Evolutionary conservation across 805 yeast species (phyloP).

Genomic region (Spathaspora hagerdaliae): DNA sequence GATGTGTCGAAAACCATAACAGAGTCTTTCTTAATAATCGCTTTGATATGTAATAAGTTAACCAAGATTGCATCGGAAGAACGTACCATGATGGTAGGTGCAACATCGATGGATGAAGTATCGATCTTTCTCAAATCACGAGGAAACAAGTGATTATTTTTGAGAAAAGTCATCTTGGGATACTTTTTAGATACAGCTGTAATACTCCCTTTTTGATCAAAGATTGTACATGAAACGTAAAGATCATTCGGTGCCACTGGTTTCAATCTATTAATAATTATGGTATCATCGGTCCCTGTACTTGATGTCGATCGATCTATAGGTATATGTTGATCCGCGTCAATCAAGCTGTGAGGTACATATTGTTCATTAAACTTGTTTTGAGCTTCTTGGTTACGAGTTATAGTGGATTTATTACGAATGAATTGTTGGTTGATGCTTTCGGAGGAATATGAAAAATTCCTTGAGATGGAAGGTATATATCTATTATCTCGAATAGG

Average conservation of each 20-base stretch:
- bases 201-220: conserved; percentile 67
- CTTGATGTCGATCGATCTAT: no score
- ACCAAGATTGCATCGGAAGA: conserved; percentile 69
- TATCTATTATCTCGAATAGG: background rate
- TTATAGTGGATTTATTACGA: no score
- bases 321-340: no score
- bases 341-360: no score
- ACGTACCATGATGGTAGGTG: conserved; percentile 84
- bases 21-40: conserved; percentile 73
- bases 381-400: no score
- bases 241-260: conserved; percentile 47
- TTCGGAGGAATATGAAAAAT: no score
- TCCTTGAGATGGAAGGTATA: no score
- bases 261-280: conserved; percentile 15
- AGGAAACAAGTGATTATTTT: conserved; percentile 71
- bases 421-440: no score
- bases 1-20: conserved; percentile 83
- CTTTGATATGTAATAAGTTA: conserved; percentile 83
- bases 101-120: conserved; percentile 67
- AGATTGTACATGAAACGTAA: conserved; percentile 74
- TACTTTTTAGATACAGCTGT: conserved; percentile 67
- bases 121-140: conserved; percentile 86
- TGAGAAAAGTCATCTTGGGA: conserved; percentile 67
- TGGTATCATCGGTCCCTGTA: background rate
- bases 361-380: no score